Evolutionary conservation across 2,329 filamentous ascomycete species (phyloP).

Genomic region (Chalara sp.): DNA sequence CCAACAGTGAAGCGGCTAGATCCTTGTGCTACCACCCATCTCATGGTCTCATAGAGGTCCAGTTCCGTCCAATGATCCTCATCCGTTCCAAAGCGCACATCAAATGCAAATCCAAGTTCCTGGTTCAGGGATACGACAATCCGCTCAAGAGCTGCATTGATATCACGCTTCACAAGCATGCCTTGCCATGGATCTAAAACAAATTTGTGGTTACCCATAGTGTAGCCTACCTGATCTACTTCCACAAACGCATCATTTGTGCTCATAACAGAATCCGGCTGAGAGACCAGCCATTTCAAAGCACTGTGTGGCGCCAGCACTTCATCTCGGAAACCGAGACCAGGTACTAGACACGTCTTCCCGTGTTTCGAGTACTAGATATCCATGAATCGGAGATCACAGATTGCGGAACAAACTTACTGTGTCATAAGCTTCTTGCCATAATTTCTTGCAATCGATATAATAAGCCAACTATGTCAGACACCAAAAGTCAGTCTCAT

Average conservation of each 20-base stretch:
- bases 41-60: conserved; percentile 11
- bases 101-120: conserved; percentile 11
- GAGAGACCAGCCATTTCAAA: conserved; percentile 31
- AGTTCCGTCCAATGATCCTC: conserved; percentile 16
- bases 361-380: conserved; percentile 35
- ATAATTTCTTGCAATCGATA: not conserved
- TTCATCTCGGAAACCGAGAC: conserved; percentile 31
- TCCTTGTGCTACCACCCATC: conserved; percentile 15
- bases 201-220: conserved; percentile 27
- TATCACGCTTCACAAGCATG: conserved; percentile 10
- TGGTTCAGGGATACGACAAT: conserved; percentile 14
- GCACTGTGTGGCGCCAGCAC: conserved; percentile 31
- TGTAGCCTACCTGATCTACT: conserved; percentile 29
- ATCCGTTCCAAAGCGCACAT: conserved; percentile 13
- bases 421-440: too few relatives aligned
- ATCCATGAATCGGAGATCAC: not conserved
- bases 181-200: conserved; percentile 29
- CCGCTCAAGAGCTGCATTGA: conserved; percentile 11
- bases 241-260: conserved; percentile 29
- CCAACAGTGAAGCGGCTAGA: conserved; percentile 22
- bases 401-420: too few relatives aligned
- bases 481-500: too few relatives aligned
- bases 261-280: conserved; percentile 30
- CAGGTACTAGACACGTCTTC: conserved; percentile 32
- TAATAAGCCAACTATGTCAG: not conserved